Evolutionary conservation across 2,329 filamentous ascomycete species (phyloP).

Genomic region (Cladophialophora chaetospira): DNA sequence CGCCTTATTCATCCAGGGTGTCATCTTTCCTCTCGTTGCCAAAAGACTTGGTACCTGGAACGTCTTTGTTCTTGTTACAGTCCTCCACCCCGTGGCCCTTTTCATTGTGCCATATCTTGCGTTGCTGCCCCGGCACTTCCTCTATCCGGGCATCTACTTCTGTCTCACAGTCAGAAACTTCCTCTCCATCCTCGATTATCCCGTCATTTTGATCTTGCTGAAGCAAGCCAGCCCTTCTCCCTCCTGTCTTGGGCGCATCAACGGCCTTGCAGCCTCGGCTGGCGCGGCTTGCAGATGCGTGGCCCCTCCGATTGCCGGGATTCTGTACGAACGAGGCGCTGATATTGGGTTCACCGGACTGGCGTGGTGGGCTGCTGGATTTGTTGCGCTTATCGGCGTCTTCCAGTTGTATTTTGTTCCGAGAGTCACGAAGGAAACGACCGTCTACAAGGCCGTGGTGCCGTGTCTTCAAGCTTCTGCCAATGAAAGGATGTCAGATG

Average conservation of each 20-base stretch:
- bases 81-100: slow-evolving; percentile 68
- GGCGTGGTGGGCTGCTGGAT: slow-evolving; percentile 62
- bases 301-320: slow-evolving; percentile 67
- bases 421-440: slow-evolving; percentile 48
- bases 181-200: slow-evolving; percentile 68
- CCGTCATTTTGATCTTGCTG: slow-evolving; percentile 69
- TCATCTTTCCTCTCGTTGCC: slow-evolving; percentile 68
- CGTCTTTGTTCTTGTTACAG: slow-evolving; percentile 64
- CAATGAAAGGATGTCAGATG: slow-evolving; percentile 22
- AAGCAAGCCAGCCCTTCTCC: slow-evolving; percentile 69
- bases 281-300: slow-evolving; percentile 72
- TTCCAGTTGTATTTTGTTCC: slow-evolving; percentile 60
- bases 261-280: slow-evolving; percentile 70
- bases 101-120: slow-evolving; percentile 69
- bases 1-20: slow-evolving; percentile 70
- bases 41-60: slow-evolving; percentile 67
- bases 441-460: slow-evolving; percentile 41
- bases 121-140: slow-evolving; percentile 55
- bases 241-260: slow-evolving; percentile 67
- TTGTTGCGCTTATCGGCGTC: slow-evolving; percentile 59
- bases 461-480: slow-evolving; percentile 33
- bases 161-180: slow-evolving; percentile 67
- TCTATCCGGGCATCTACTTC: slow-evolving; percentile 66
- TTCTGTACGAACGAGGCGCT: slow-evolving; percentile 65
- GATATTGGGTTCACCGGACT: slow-evolving; percentile 61